Conservation (phyloP, 805 yeast genomes). For the Candida sithepensis region DNA sequence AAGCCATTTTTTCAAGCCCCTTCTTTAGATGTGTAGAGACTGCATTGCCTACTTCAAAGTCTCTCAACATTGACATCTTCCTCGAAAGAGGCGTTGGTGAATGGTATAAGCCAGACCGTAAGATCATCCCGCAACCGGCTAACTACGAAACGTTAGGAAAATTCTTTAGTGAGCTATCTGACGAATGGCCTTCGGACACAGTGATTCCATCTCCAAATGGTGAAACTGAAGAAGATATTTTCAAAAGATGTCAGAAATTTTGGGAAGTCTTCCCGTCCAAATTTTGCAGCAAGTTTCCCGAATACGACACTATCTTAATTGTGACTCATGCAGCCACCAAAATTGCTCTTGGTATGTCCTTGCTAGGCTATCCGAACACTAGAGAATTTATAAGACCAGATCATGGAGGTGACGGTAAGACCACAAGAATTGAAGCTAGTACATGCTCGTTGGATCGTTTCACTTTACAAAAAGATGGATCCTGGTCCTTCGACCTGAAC, state of each 20-base stretch:
- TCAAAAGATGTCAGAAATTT: conserved; percentile 54
- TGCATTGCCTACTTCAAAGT: conserved; percentile 61
- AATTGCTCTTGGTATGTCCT: conserved; percentile 79
- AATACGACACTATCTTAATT: conserved; percentile 59
- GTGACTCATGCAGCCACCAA: conserved; percentile 93
- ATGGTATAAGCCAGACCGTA: conserved; percentile 77
- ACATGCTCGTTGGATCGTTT: conserved; percentile 81
- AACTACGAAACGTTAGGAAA: conserved; percentile 40
- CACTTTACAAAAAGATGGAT: conserved; percentile 27
- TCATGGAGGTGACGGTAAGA: conserved; percentile 35
- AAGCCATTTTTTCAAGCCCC: conserved; percentile 74
- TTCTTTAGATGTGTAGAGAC: conserved; percentile 90
- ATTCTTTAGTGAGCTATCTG: conserved; percentile 49
- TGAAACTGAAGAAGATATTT: conserved; percentile 71
- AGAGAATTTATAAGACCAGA: conserved; percentile 49
- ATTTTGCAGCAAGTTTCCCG: conserved; percentile 55
- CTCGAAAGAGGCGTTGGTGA: conserved; percentile 88
- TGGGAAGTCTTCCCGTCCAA: conserved; percentile 54
- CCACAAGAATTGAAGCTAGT: conserved; percentile 58
- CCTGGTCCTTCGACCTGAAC: conserved; percentile 64
- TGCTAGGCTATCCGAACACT: conserved; percentile 50
- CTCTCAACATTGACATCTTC: conserved; percentile 53
- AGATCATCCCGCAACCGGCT: conserved; percentile 69
- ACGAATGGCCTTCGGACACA: conserved; percentile 47
- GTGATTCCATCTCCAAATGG: conserved; percentile 63